These are phyloP conservation scores for Neckera pumila DNA, from an alignment of 225 moss, liverwort and hornwort species.

Conservation along the genomic window DNA sequence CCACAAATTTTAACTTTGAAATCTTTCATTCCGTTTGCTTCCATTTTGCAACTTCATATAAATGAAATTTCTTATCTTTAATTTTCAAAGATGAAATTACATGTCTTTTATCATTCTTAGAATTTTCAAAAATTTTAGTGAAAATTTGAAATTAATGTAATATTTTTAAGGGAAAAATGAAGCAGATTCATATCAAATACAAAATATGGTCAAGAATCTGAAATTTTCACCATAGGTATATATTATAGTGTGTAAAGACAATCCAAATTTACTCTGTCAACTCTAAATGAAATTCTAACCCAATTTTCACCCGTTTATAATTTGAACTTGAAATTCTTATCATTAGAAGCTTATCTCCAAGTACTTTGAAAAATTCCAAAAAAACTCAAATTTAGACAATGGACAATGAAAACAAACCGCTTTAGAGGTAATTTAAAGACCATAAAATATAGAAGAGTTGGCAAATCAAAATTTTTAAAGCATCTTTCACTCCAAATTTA, in stretches of 20 bases:
- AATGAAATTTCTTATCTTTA: neutral
- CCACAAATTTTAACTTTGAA: no score
- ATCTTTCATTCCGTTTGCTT: neutral
- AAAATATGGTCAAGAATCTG: neutral
- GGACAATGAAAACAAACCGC: fast-evolving
- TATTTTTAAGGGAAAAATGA: neutral
- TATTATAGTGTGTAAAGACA: no score
- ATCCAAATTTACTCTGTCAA: no score
- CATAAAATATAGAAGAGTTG: neutral
- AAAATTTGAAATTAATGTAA: neutral
- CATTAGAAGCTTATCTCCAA: fast-evolving
- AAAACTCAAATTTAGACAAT: neutral
- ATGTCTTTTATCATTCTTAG: neutral
- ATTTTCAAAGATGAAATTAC: neutral
- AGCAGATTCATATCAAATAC: neutral
- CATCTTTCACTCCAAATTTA: neutral
- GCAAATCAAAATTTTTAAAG: fast-evolving
- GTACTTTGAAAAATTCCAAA: neutral
- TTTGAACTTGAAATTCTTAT: neutral
- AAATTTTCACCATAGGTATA: no score
- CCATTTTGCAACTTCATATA: neutral
- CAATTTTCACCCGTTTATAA: no score
- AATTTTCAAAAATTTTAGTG: neutral
- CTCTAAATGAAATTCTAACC: no score
- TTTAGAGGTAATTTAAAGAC: neutral